Conservation (phyloP, 768 basidiomycete genomes). For the Lactarius akahatsu region DNA sequence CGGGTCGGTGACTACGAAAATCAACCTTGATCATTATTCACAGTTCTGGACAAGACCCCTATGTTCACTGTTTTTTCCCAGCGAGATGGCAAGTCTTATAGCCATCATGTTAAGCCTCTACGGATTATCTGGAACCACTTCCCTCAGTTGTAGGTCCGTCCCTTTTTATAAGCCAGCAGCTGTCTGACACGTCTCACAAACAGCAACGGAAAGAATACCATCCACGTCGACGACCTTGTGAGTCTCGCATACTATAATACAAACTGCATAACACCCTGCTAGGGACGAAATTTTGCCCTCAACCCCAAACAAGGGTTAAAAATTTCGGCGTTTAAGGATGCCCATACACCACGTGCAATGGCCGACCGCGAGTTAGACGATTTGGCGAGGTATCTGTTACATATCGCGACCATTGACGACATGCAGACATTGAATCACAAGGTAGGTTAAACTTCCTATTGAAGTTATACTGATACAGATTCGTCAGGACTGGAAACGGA, state of each 20-base stretch:
- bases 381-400: slow-evolving; percentile 62
- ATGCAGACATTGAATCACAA: slow-evolving; percentile 66
- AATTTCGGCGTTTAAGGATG: slow-evolving; percentile 78
- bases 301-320: slow-evolving; percentile 84
- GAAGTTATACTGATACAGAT: not conserved
- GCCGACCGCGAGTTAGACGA: slow-evolving; percentile 71
- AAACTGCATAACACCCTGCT: not conserved
- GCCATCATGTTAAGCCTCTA: slow-evolving; percentile 78
- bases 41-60: slow-evolving; percentile 80
- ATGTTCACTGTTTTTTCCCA: slow-evolving; percentile 89
- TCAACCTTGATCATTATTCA: slow-evolving; percentile 23
- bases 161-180: not conserved
- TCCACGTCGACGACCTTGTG: slow-evolving; percentile 86
- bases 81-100: slow-evolving; percentile 69
- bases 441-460: slow-evolving; percentile 40
- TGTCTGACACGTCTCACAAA: slow-evolving; percentile 1
- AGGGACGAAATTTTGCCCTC: slow-evolving; percentile 75
- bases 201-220: slow-evolving; percentile 69
- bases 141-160: slow-evolving; percentile 61
- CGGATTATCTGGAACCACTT: slow-evolving; percentile 88
- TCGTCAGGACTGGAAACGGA: slow-evolving; percentile 38
- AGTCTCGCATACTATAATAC: slow-evolving; percentile 28
- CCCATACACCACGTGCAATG: slow-evolving; percentile 60
- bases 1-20: slow-evolving; percentile 4
- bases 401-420: slow-evolving; percentile 59